Evolutionary conservation across 768 basidiomycete species (phyloP).

Genomic region (Gymnopilus junonius): DNA sequence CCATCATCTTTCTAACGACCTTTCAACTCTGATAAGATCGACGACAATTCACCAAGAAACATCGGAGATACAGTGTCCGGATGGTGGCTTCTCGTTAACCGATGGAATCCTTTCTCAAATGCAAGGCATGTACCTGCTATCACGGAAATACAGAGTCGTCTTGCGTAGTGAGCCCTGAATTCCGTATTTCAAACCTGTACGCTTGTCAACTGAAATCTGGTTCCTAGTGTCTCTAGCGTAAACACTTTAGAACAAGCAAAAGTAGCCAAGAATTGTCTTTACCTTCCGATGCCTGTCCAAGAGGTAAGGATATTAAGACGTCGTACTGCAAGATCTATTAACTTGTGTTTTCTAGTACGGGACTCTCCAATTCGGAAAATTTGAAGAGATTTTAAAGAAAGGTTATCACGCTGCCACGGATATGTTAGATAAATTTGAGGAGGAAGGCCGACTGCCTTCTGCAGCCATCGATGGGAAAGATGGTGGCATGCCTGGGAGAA

Average conservation of each 20-base stretch:
- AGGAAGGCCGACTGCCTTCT: slow-evolving; percentile 84
- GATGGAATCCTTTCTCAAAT: slow-evolving; percentile 90
- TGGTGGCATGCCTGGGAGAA: slow-evolving; percentile 48
- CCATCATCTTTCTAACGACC: not conserved
- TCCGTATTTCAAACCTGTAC: not conserved
- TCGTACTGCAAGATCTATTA: not conserved
- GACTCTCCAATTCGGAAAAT: slow-evolving; percentile 88
- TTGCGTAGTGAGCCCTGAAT: slow-evolving; percentile 82
- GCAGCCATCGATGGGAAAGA: slow-evolving; percentile 65
- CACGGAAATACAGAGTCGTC: slow-evolving; percentile 90
- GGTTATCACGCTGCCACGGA: slow-evolving; percentile 78
- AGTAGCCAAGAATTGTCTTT: slow-evolving; percentile 82
- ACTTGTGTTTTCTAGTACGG: slow-evolving; percentile 64
- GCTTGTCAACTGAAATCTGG: slow-evolving; percentile 11
- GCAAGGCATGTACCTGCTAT: slow-evolving; percentile 82
- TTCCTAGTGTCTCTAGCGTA: slow-evolving; percentile 89
- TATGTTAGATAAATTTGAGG: slow-evolving; percentile 77
- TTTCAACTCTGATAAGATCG: slow-evolving; percentile 54
- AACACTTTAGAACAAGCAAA: slow-evolving; percentile 97
- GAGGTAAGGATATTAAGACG: slow-evolving; percentile 52
- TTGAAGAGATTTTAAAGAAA: slow-evolving; percentile 84
- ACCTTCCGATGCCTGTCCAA: slow-evolving; percentile 95
- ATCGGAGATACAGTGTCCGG: slow-evolving; percentile 97
- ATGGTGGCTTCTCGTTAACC: slow-evolving; percentile 93
- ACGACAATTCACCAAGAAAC: slow-evolving; percentile 93